phyloP scores from a whole-genome alignment of 2,329 filamentous ascomycete genomes.

The Elsinoe australis region DNA sequence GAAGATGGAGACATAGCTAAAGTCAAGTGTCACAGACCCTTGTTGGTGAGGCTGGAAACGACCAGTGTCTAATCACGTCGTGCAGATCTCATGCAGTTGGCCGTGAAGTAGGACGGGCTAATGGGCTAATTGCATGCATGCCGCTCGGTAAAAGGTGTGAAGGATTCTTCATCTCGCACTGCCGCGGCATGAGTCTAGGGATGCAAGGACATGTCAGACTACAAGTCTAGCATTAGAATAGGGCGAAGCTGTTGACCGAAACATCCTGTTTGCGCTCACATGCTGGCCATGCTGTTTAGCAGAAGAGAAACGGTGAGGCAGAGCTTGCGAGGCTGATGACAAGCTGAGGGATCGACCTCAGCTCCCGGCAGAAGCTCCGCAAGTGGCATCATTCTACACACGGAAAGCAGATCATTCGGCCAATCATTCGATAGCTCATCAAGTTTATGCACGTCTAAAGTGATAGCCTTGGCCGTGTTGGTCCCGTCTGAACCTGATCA shows the following conservation, averaged over 20 bases:
- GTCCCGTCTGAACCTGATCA: no score
- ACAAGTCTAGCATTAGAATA: no score
- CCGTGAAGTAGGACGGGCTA: not conserved
- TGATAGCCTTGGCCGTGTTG: slow-evolving; percentile 1
- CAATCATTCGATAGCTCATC: no score
- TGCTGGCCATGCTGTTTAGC: no score
- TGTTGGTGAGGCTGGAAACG: slow-evolving; percentile 13
- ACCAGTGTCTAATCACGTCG: not conserved
- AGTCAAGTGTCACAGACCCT: not conserved
- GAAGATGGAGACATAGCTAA: not conserved
- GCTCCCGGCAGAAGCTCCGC: not conserved
- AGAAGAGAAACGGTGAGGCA: not conserved
- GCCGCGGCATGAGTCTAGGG: no score
- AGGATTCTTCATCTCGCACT: no score
- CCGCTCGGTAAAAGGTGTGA: no score
- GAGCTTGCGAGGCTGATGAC: not conserved
- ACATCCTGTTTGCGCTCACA: no score
- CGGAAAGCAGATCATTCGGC: not conserved
- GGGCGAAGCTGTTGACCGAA: no score
- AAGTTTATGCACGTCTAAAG: no score
- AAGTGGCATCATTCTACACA: not conserved
- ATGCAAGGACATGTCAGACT: no score
- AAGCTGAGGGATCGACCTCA: slow-evolving; percentile 4
- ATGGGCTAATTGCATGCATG: no score
- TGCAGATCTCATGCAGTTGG: slow-evolving; percentile 12